Percentiles rank a stretch among this genome's conserved stretches.
These are phyloP conservation scores for Zalerion maritima DNA, from an alignment of 495 filamentous ascomycete species.

Conservation along the genomic window DNA sequence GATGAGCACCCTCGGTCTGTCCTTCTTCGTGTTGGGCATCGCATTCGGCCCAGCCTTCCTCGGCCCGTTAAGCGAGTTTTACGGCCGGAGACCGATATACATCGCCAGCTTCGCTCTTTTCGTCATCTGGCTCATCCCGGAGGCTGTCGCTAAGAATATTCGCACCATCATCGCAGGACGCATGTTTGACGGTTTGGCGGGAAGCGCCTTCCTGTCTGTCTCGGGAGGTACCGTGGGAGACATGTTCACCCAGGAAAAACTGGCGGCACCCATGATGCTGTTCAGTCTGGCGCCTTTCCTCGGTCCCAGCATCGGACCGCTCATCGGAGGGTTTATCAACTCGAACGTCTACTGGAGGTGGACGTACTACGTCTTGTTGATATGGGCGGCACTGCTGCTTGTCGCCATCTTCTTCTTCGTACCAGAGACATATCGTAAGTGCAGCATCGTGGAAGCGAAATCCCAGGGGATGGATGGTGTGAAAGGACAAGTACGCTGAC, in stretches of 20 bases:
- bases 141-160: slow-evolving; percentile 73
- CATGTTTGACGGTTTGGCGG: slow-evolving; percentile 75
- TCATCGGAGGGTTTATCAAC: slow-evolving; percentile 52
- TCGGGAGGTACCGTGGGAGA: slow-evolving; percentile 88
- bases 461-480: no score
- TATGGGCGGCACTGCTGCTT: slow-evolving; percentile 57
- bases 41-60: slow-evolving; percentile 61
- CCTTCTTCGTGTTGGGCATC: slow-evolving; percentile 63
- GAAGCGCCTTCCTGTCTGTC: slow-evolving; percentile 78
- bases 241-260: slow-evolving; percentile 61
- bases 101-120: slow-evolving; percentile 63
- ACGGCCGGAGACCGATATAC: slow-evolving; percentile 77
- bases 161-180: slow-evolving; percentile 68
- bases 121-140: slow-evolving; percentile 76
- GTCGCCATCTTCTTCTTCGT: slow-evolving; percentile 54
- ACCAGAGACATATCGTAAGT: slow-evolving; percentile 77
- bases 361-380: slow-evolving; percentile 78
- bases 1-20: slow-evolving; percentile 67
- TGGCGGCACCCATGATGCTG: slow-evolving; percentile 46
- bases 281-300: slow-evolving; percentile 71
- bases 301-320: slow-evolving; percentile 45
- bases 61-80: slow-evolving; percentile 56
- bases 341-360: slow-evolving; percentile 69
- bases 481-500: no score
- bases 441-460: neutral